Conservation (phyloP, 1,139 yeast genomes). For the Blastobotrys apis region DNA sequence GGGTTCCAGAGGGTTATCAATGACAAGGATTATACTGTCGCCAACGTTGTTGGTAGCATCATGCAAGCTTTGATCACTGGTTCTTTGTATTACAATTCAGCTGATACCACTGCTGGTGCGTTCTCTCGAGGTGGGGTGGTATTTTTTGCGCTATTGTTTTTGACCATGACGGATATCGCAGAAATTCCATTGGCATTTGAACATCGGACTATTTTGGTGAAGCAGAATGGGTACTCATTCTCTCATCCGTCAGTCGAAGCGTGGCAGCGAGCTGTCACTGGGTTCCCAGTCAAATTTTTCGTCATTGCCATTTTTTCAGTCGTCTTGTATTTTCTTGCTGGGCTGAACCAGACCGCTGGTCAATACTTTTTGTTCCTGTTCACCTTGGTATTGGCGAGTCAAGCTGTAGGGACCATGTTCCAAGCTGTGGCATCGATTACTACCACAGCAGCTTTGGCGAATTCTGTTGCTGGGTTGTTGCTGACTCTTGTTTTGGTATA, state of each 20-base stretch:
- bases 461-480: conserved; percentile 56
- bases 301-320: conserved; percentile 46
- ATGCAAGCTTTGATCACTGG: conserved; percentile 52
- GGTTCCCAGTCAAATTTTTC: conserved; percentile 50
- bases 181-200: conserved; percentile 55
- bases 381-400: conserved; percentile 45
- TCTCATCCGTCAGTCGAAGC: conserved; percentile 69
- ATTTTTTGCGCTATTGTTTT: conserved; percentile 54
- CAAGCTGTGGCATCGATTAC: conserved; percentile 57
- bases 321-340: conserved; percentile 54
- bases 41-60: conserved; percentile 47
- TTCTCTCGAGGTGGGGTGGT: conserved; percentile 55
- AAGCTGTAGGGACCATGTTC: conserved; percentile 55
- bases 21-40: conserved; percentile 50
- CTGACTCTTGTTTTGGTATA: conserved; percentile 51
- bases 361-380: conserved; percentile 55
- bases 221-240: conserved; percentile 59
- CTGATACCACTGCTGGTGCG: conserved; percentile 47
- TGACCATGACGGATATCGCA: conserved; percentile 54
- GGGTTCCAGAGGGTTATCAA: conserved; percentile 55
- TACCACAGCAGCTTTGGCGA: conserved; percentile 54
- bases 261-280: conserved; percentile 53
- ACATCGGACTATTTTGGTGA: conserved; percentile 55
- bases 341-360: conserved; percentile 55
- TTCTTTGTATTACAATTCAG: conserved; percentile 53